Base-by-base conservation (phyloP, 139 green algal genomes). In the Penium margaritaceum region DNA sequence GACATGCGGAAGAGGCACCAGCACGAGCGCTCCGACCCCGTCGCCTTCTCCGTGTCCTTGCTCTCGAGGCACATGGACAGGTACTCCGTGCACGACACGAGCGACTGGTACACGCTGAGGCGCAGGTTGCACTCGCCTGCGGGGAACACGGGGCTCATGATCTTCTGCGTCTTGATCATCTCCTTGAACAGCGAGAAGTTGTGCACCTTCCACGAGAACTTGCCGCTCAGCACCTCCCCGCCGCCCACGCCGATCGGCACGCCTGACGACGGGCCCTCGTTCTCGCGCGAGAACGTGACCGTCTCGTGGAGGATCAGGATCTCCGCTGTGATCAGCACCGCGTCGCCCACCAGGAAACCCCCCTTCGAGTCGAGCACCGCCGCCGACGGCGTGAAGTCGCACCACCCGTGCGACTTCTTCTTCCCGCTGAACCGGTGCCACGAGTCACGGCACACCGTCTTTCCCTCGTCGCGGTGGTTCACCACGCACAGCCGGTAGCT, bases 81-180 rank as follows among this genome's bases (percentile, higher is more conserved):
- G 82, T 83, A 61, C 32, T 89, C 85, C 6, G 47, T 32, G 44
- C 60, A 63, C 36, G 35, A 65, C 41, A 89, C 84, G 27, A 65
- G 70, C 6, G 78, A 87, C 69, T 90, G 83, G 60, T 89, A 90
- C 47, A 90, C 84, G 54, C 75, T 84, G 12, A 91, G 78, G 3
- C 85, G 79, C 55, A 91, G 79, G 55, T 82, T 85, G 79, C 85
- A 89, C n/a, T 88, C 87, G 6, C 80, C 86, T 0, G 86, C 86
- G 15, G 84, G 77, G 72, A 91, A 91, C 7, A 83, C 78, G 30
- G 87, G 87, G 5, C 72, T 85, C 84, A 90, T 91, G 79, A 91
- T 87, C 77, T 91, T 91, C 84, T 91, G 87, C 53, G 81, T 88
- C 61, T 81, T 84, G 53, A 89, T 88, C 84, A 90, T 89, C 34